Conservation (phyloP, 2,329 filamentous ascomycete genomes). For the Curvularia verruculosa region DNA sequence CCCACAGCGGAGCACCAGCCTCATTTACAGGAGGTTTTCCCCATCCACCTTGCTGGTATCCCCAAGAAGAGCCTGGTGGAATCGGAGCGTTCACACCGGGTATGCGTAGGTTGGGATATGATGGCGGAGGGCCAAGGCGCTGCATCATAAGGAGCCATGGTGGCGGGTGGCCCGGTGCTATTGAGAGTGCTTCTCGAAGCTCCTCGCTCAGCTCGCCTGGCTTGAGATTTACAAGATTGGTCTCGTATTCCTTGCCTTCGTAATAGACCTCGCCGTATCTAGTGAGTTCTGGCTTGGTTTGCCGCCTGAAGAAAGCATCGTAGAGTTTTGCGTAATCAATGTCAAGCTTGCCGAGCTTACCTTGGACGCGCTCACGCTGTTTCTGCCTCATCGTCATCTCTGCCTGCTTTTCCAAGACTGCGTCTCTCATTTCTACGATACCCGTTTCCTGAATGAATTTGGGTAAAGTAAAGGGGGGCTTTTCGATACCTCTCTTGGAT, state of each 20-base stretch:
- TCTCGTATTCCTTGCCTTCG: constrained; percentile 97
- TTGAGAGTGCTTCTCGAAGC: constrained; percentile 89
- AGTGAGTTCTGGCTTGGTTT: constrained; percentile 93
- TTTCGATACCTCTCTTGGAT: constrained; percentile 95
- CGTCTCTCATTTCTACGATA: constrained; percentile 97
- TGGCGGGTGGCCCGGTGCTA: constrained; percentile 88
- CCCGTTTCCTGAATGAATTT: constrained; percentile 98
- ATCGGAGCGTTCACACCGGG: constrained; percentile 93
- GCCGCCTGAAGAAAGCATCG: constrained; percentile 97
- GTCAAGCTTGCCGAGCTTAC: constrained; percentile 95
- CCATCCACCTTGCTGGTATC: constrained; percentile 93
- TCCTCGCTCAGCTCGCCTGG: constrained; percentile 89
- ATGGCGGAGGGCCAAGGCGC: constrained; percentile 88
- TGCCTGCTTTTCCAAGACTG: constrained; percentile 92
- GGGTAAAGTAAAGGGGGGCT: constrained; percentile 87
- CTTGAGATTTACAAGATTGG: constrained; percentile 86
- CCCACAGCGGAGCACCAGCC: constrained; percentile 87
- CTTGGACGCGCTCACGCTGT: constrained; percentile 89
- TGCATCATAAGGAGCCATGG: constrained; percentile 99
- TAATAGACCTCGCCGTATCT: constrained; percentile 99
- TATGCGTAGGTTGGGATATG: constrained; percentile 93
- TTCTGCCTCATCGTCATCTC: constrained; percentile 92
- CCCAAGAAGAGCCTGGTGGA: constrained; percentile 88
- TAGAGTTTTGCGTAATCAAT: constrained; percentile 99
- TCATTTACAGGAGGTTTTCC: constrained; percentile 96